These are phyloP conservation scores for Mycoemilia scoparia DNA, from an alignment of 192 early-diverging fungal genomes.

Conservation along the genomic window DNA sequence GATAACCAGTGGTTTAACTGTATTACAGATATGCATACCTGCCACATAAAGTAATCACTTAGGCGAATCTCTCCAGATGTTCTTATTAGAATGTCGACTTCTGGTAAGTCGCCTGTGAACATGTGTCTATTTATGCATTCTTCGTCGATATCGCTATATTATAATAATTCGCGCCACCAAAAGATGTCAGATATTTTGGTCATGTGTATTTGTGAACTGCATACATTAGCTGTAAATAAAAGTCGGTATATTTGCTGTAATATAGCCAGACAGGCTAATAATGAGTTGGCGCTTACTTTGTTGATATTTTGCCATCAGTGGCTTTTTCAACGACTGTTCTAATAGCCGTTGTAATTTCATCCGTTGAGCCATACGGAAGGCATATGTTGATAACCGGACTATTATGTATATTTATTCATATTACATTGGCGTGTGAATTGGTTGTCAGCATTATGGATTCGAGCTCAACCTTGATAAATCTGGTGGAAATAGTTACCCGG, in stretches of 20 bases:
- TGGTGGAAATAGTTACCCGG: no score
- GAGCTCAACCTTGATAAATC: no score
- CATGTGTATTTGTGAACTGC: no score
- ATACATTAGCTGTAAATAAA: background rate
- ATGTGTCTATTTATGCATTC: conserved; percentile 36
- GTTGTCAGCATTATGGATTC: no score
- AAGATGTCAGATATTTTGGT: background rate
- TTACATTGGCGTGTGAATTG: no score
- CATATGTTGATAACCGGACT: conserved; percentile 81
- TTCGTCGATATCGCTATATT: conserved; percentile 42
- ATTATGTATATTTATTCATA: conserved; percentile 10
- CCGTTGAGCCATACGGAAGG: conserved; percentile 76
- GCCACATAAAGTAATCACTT: conserved; percentile 91
- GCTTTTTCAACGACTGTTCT: conserved; percentile 35
- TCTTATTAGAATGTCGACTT: conserved; percentile 74
- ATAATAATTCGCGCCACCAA: background rate
- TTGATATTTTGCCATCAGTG: conserved; percentile 27
- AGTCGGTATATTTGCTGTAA: background rate
- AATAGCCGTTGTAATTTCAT: conserved; percentile 72
- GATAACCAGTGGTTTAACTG: background rate
- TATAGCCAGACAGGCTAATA: no score
- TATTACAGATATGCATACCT: conserved; percentile 31
- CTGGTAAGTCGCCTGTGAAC: conserved; percentile 46
- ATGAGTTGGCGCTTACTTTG: conserved; percentile 9
- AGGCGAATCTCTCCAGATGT: conserved; percentile 92